Conservation (phyloP, 208 protist genomes). For the Trypanosomatidae sp. region DNA sequence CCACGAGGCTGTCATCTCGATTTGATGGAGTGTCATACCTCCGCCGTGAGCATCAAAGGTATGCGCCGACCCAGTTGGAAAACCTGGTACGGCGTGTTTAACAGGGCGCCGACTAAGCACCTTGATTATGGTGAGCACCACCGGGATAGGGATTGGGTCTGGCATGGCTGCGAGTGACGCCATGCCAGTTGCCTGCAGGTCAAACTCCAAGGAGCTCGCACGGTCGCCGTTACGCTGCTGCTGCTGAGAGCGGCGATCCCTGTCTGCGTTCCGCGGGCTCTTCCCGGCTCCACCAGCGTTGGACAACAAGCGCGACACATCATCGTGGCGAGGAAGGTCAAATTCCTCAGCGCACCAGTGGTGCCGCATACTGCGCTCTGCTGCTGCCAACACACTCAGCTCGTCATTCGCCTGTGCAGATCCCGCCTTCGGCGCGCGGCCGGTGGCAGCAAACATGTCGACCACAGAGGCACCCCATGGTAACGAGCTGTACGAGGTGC, state of each 20-base stretch:
- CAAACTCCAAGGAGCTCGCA: slow-evolving; percentile 1
- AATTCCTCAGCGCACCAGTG: slow-evolving; percentile 12
- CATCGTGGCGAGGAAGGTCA: slow-evolving; percentile 31
- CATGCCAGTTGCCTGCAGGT: slow-evolving; percentile 17
- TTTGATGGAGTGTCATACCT: not conserved
- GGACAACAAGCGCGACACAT: slow-evolving; percentile 13
- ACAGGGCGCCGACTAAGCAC: slow-evolving; percentile 6
- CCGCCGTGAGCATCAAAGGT: not conserved
- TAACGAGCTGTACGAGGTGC: not conserved
- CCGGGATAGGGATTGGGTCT: slow-evolving; percentile 12
- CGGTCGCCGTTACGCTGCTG: not conserved
- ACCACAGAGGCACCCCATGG: not conserved
- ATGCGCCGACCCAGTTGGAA: too few species aligned
- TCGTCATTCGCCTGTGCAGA: not conserved
- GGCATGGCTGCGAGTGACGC: slow-evolving; percentile 24
- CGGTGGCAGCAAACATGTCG: slow-evolving; percentile 10
- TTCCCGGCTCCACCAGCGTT: not conserved
- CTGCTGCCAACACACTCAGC: slow-evolving; percentile 16
- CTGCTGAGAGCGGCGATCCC: not conserved
- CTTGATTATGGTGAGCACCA: slow-evolving; percentile 24
- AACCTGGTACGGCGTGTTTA: not conserved
- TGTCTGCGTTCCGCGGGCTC: not conserved
- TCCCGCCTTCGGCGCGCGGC: not conserved
- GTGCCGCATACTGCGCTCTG: slow-evolving; percentile 13
- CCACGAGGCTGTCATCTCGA: not conserved